Evolutionary conservation across 129 eudicot genomes (phyloP).

Genomic region (Erigeron canadensis): DNA sequence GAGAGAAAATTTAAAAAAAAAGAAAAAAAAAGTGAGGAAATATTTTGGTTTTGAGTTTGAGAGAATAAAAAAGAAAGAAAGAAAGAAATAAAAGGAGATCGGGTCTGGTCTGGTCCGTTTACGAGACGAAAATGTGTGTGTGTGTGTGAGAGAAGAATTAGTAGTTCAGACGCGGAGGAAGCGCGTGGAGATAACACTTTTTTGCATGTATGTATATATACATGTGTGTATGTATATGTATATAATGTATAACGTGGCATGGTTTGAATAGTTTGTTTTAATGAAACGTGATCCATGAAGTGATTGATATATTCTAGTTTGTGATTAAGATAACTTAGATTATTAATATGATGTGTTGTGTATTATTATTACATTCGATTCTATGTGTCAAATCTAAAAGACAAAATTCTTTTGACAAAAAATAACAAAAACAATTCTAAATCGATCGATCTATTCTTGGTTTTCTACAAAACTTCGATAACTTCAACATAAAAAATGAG

Average conservation of each 20-base stretch:
- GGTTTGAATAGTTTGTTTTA: slow-evolving; percentile 15
- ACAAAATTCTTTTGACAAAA: too few species aligned
- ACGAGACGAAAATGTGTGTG: slow-evolving; percentile 20
- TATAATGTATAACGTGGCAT: slow-evolving; percentile 22
- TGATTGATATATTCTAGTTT: background rate
- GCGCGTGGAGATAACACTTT: slow-evolving; percentile 20
- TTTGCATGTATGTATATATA: slow-evolving; percentile 15
- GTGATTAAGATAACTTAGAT: background rate
- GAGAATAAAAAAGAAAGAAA: background rate
- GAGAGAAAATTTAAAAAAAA: too few species aligned
- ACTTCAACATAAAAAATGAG: too few species aligned
- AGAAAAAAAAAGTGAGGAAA: background rate
- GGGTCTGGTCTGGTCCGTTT: slow-evolving; percentile 46
- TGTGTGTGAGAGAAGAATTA: background rate
- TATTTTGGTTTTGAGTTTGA: slow-evolving; percentile 8
- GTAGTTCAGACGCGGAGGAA: background rate
- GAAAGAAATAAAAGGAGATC: slow-evolving; percentile 20
- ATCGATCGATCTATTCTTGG: too few species aligned
- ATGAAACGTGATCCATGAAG: slow-evolving; percentile 22
- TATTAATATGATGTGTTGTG: too few species aligned
- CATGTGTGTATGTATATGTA: too few species aligned
- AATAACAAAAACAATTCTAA: too few species aligned
- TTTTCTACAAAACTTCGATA: too few species aligned
- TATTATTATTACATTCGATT: too few species aligned
- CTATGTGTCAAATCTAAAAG: too few species aligned